Evolutionary conservation across 768 basidiomycete species (phyloP).

Genomic region (Macrocybe gigantea): DNA sequence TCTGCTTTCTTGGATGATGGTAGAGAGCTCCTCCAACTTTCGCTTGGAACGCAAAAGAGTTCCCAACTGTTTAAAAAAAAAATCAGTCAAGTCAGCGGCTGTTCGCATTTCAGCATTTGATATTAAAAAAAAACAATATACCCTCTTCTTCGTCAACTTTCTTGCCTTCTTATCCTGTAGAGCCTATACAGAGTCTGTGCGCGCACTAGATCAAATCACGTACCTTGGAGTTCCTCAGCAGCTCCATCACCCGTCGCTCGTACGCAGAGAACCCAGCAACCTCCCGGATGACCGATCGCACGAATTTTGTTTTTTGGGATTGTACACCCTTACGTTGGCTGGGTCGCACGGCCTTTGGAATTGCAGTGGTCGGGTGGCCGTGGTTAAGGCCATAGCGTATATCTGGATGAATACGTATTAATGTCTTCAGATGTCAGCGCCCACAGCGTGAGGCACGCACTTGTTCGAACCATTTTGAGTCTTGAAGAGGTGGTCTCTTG

Average conservation of each 20-base stretch:
- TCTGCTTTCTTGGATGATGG: conserved; percentile 90
- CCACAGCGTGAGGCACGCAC: conserved; percentile 38
- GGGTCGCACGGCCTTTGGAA: conserved; percentile 70
- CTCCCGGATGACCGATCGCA: conserved; percentile 90
- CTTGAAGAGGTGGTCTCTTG: conserved; percentile 41
- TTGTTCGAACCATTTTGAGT: conserved; percentile 71
- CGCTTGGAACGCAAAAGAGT: conserved; percentile 98
- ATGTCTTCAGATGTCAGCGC: conserved; percentile 7
- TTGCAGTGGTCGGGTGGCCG: conserved; percentile 84
- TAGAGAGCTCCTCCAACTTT: conserved; percentile 95
- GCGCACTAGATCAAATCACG: conserved; percentile 17
- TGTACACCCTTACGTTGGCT: conserved; percentile 90
- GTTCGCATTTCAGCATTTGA: conserved; percentile 1
- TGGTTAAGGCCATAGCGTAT: conserved; percentile 81
- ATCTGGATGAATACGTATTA: conserved; percentile 41
- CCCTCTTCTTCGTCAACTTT: conserved; percentile 99
- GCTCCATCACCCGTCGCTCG: conserved; percentile 96
- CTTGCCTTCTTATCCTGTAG: conserved; percentile 95
- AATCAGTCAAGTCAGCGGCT: not conserved
- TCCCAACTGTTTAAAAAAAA: conserved; percentile 59
- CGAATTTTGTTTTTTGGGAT: conserved; percentile 89
- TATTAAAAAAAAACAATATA: conserved; percentile 33
- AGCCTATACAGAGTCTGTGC: not conserved
- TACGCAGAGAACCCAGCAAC: conserved; percentile 97
- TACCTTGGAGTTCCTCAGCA: conserved; percentile 96